Conservation (phyloP, 192 early-diverging fungal genomes). For the Backusella sp. region DNA sequence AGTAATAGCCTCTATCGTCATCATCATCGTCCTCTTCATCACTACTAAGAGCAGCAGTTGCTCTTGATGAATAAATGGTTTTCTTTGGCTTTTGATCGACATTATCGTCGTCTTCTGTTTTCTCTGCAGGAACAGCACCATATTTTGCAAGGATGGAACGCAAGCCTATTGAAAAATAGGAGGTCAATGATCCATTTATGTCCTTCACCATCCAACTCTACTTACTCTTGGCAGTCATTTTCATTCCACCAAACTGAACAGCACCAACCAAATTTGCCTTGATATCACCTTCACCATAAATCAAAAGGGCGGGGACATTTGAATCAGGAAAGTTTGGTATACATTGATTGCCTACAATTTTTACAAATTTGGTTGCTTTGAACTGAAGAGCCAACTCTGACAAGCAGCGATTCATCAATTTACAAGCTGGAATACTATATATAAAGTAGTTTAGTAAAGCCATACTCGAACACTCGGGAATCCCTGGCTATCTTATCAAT, state of each 20-base stretch:
- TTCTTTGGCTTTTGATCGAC: slow-evolving; percentile 34
- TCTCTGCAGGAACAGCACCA: slow-evolving; percentile 38
- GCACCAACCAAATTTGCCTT: slow-evolving; percentile 82
- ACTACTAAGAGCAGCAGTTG: slow-evolving; percentile 53
- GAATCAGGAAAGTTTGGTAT: slow-evolving; percentile 94
- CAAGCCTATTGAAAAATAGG: background rate
- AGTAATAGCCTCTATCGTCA: slow-evolving; percentile 36
- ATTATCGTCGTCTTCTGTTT: slow-evolving; percentile 1
- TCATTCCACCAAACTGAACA: slow-evolving; percentile 76
- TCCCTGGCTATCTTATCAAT: background rate
- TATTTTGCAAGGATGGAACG: slow-evolving; percentile 38
- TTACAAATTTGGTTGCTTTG: slow-evolving; percentile 89
- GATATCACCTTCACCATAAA: slow-evolving; percentile 90
- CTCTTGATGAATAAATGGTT: slow-evolving; percentile 50
- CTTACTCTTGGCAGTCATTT: slow-evolving; percentile 67
- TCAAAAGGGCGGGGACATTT: slow-evolving; percentile 84
- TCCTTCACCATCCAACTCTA: background rate
- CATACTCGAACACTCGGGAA: no score
- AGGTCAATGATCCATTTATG: background rate
- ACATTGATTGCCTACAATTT: slow-evolving; percentile 90
- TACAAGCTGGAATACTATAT: slow-evolving; percentile 74
- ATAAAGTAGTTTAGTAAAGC: background rate
- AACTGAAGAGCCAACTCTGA: slow-evolving; percentile 71
- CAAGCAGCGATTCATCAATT: slow-evolving; percentile 78
- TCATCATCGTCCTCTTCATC: slow-evolving; percentile 53